Conservation (phyloP, 2,329 filamentous ascomycete genomes). For the Aspergillus neotritici region DNA sequence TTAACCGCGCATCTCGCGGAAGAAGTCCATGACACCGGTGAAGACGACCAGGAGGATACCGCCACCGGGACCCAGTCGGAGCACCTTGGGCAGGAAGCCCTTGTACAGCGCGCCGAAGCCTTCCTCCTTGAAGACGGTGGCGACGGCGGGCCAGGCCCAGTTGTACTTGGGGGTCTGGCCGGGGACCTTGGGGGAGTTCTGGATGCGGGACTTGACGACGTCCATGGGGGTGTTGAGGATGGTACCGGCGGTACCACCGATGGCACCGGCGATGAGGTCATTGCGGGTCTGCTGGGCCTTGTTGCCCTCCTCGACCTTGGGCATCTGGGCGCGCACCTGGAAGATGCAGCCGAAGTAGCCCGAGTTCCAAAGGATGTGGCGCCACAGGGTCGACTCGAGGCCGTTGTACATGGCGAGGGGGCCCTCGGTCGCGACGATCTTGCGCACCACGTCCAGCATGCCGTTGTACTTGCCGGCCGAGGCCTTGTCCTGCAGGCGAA, state of each 20-base stretch:
- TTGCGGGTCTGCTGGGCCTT: slow-evolving; percentile 79
- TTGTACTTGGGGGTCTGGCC: slow-evolving; percentile 90
- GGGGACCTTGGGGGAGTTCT: slow-evolving; percentile 81
- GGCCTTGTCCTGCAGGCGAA: slow-evolving; percentile 91
- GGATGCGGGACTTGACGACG: slow-evolving; percentile 96
- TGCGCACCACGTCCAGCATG: slow-evolving; percentile 49
- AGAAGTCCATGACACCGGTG: slow-evolving; percentile 64
- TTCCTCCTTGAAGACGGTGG: slow-evolving; percentile 86
- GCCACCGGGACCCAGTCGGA: slow-evolving; percentile 66
- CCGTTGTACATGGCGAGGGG: slow-evolving; percentile 90
- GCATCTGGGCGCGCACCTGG: slow-evolving; percentile 83
- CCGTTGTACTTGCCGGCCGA: slow-evolving; percentile 68
- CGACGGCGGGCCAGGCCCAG: slow-evolving; percentile 88
- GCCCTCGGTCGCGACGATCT: slow-evolving; percentile 77
- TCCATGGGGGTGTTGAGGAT: slow-evolving; percentile 94
- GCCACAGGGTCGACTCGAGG: slow-evolving; percentile 93
- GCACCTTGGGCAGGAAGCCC: slow-evolving; percentile 93
- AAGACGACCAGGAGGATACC: slow-evolving; percentile 52
- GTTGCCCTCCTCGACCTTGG: slow-evolving; percentile 61
- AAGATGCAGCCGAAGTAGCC: slow-evolving; percentile 99
- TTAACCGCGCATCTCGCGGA: slow-evolving; percentile 62
- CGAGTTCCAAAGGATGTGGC: slow-evolving; percentile 88
- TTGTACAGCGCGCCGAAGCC: slow-evolving; percentile 91
- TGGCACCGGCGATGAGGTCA: slow-evolving; percentile 76
- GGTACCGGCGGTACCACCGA: slow-evolving; percentile 87